phyloP scores from a whole-genome alignment of 192 early-diverging fungal species.

The Dissophora ornata region DNA sequence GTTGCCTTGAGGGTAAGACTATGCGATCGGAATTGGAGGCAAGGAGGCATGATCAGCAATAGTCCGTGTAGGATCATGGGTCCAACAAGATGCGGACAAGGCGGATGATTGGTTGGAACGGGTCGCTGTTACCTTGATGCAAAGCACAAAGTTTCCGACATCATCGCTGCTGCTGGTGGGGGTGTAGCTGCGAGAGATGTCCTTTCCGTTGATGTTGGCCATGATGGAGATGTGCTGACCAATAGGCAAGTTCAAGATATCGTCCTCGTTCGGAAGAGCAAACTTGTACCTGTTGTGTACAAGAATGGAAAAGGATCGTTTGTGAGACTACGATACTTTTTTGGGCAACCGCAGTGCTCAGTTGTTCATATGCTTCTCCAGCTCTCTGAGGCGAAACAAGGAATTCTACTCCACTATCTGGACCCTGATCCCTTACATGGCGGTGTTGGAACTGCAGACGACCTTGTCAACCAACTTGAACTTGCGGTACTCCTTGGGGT shows the following conservation, averaged over 20 bases:
- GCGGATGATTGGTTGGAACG: background rate
- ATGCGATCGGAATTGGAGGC: background rate
- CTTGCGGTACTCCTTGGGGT: slow-evolving; percentile 77
- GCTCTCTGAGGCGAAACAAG: no score
- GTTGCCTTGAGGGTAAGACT: slow-evolving; percentile 85
- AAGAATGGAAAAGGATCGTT: background rate
- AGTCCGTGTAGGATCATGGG: no score
- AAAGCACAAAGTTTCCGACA: slow-evolving; percentile 88
- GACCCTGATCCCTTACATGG: slow-evolving; percentile 67
- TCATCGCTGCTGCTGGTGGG: slow-evolving; percentile 89
- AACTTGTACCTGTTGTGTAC: slow-evolving; percentile 78
- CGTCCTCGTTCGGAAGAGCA: slow-evolving; percentile 74
- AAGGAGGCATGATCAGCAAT: background rate
- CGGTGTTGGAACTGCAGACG: slow-evolving; percentile 85
- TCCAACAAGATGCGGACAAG: no score
- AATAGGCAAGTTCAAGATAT: slow-evolving; percentile 87
- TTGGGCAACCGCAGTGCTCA: no score
- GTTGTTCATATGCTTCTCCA: no score
- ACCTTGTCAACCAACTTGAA: slow-evolving; percentile 84
- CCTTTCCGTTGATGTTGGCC: slow-evolving; percentile 86
- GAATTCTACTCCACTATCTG: no score
- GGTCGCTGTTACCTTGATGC: slow-evolving; percentile 96
- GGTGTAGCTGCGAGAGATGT: slow-evolving; percentile 89
- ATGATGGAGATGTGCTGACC: slow-evolving; percentile 94
- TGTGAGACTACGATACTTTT: background rate